A percentile compares a stretch with the other conserved stretches of the same genome.
These are phyloP conservation scores for Claviceps monticola DNA, from an alignment of 2,329 filamentous ascomycete genomes.

Conservation along the genomic window DNA sequence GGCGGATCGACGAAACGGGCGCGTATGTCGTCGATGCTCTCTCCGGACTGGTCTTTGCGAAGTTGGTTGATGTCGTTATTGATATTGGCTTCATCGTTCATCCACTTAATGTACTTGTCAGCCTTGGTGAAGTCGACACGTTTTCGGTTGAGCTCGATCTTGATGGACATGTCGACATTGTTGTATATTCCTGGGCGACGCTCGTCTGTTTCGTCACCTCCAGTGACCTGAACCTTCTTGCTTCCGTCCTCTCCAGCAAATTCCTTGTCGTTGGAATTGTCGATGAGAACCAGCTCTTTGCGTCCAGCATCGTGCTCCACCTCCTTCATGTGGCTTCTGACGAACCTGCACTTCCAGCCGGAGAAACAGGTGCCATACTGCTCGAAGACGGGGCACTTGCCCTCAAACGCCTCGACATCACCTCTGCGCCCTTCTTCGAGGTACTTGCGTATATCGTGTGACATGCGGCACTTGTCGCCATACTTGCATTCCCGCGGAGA, in stretches of 20 bases:
- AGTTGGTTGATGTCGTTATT: constrained; percentile 27
- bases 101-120: constrained; percentile 64
- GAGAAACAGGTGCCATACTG: constrained; percentile 61
- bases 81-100: constrained; percentile 46
- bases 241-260: constrained; percentile 3
- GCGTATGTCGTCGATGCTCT: constrained; percentile 52
- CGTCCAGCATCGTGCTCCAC: constrained; percentile 62
- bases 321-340: constrained; percentile 75
- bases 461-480: constrained; percentile 66
- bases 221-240: constrained; percentile 10
- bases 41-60: constrained; percentile 27
- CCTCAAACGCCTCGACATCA: constrained; percentile 62
- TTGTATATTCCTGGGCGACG: constrained; percentile 60
- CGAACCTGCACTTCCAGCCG: constrained; percentile 93
- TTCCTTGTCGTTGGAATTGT: constrained; percentile 16
- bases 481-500: constrained; percentile 64
- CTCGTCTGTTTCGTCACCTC: constrained; percentile 23
- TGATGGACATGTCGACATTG: constrained; percentile 52
- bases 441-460: constrained; percentile 78
- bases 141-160: constrained; percentile 62
- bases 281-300: constrained; percentile 64
- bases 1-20: constrained; percentile 78
- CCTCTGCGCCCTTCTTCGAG: constrained; percentile 66
- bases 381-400: constrained; percentile 72
- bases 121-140: constrained; percentile 57